phyloP scores from a whole-genome alignment of 192 early-diverging fungal species.

The Backusella tarrabulga region DNA sequence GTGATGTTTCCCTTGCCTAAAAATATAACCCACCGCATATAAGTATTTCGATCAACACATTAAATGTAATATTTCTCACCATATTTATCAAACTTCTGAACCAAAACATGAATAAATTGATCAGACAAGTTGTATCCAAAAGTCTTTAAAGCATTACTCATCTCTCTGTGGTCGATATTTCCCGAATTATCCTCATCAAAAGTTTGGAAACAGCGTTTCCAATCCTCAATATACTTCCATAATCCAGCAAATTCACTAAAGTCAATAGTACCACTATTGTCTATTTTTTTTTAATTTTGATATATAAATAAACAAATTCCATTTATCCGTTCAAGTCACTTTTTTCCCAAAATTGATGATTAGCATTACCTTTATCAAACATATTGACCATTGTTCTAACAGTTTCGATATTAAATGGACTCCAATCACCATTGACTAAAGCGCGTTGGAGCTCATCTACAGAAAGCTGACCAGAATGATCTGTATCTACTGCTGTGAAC shows the following conservation, averaged over 20 bases:
- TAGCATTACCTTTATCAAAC: constrained; percentile 62
- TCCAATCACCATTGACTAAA: constrained; percentile 78
- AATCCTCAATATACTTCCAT: constrained; percentile 82
- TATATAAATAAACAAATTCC: background rate
- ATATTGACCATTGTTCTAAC: constrained; percentile 80
- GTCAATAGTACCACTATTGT: constrained; percentile 73
- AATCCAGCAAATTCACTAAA: constrained; percentile 78
- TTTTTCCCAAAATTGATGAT: too few species aligned
- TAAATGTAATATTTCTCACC: constrained; percentile 47
- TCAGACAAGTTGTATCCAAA: constrained; percentile 81
- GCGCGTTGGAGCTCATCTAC: constrained; percentile 70
- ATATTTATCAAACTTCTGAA: constrained; percentile 79
- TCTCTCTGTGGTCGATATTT: constrained; percentile 70
- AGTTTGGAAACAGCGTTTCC: constrained; percentile 76
- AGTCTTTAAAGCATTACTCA: constrained; percentile 65
- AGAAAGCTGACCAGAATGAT: constrained; percentile 68
- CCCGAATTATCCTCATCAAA: constrained; percentile 78
- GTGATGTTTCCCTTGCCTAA: constrained; percentile 71
- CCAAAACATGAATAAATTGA: constrained; percentile 58
- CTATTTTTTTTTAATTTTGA: constrained; percentile 28
- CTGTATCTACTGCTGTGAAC: constrained; percentile 63
- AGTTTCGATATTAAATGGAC: constrained; percentile 80
- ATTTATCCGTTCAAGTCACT: background rate
- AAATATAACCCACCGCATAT: background rate
- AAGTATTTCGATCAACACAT: background rate